Percentiles rank a stretch among this genome's conserved stretches.
Conservation (phyloP, 768 basidiomycete genomes). For the Piloderma croceum region DNA sequence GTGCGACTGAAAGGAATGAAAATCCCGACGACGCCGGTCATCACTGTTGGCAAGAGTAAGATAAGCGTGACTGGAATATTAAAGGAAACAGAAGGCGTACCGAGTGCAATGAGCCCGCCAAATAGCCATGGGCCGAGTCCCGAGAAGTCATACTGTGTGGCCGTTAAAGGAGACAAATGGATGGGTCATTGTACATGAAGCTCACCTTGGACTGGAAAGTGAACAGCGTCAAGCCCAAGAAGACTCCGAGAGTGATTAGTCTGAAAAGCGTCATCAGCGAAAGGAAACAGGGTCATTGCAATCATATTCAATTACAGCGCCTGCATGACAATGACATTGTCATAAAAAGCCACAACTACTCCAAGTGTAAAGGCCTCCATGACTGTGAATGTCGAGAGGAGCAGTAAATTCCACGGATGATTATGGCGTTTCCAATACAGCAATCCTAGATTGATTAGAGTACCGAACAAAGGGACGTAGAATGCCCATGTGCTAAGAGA, state of each 20-base stretch:
- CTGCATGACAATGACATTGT: constrained; percentile 72
- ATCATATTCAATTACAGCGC: constrained; percentile 77
- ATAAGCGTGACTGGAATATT: background rate
- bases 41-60: constrained; percentile 37
- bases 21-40: constrained; percentile 76
- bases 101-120: constrained; percentile 71
- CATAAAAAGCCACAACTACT: constrained; percentile 71
- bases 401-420: constrained; percentile 80
- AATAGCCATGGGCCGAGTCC: constrained; percentile 91
- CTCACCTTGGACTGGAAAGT: constrained; percentile 88
- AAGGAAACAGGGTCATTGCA: too few species aligned
- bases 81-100: constrained; percentile 34
- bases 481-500: constrained; percentile 64
- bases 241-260: constrained; percentile 86
- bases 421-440: constrained; percentile 92
- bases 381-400: constrained; percentile 82
- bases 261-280: constrained; percentile 29
- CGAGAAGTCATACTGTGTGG: constrained; percentile 81
- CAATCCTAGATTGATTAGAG: constrained; percentile 71
- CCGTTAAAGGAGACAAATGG: background rate
- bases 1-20: constrained; percentile 84
- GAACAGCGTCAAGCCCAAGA: constrained; percentile 90
- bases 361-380: constrained; percentile 91
- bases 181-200: too few species aligned
- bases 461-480: constrained; percentile 73